phyloP scores from a whole-genome alignment of 768 basidiomycete genomes.

The Austroboletus eburneus region DNA sequence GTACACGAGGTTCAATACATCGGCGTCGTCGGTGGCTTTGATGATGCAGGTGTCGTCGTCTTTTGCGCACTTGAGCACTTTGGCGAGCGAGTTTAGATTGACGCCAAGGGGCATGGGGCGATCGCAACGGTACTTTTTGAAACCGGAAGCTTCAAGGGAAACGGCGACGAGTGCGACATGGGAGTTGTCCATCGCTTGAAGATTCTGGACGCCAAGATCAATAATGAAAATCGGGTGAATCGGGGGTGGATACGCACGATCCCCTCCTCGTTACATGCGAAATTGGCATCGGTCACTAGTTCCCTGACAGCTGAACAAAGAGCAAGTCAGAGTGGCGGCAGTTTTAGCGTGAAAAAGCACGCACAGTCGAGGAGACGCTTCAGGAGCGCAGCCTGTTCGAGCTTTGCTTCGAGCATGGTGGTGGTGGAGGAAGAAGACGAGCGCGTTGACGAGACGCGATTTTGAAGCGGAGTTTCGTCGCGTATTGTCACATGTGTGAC shows the following conservation, averaged over 20 bases:
- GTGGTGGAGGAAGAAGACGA: background rate
- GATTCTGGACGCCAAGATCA: slow-evolving; percentile 40
- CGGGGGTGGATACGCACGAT: slow-evolving; percentile 48
- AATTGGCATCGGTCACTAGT: slow-evolving; percentile 95
- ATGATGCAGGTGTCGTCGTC: slow-evolving; percentile 91
- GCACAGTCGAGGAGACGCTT: slow-evolving; percentile 92
- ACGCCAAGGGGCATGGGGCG: slow-evolving; percentile 89
- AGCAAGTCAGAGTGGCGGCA: background rate
- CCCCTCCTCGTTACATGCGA: slow-evolving; percentile 94
- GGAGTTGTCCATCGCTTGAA: slow-evolving; percentile 99
- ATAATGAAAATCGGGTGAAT: background rate
- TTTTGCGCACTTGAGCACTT: slow-evolving; percentile 95
- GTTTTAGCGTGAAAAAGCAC: slow-evolving; percentile 18
- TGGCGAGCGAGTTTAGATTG: slow-evolving; percentile 83
- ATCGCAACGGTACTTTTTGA: slow-evolving; percentile 90
- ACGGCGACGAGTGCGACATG: slow-evolving; percentile 97
- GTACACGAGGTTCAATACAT: slow-evolving; percentile 83
- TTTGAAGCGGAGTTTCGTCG: slow-evolving; percentile 34
- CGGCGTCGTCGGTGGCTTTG: slow-evolving; percentile 88
- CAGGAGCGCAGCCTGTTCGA: slow-evolving; percentile 80
- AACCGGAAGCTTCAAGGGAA: slow-evolving; percentile 71
- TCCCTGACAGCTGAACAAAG: slow-evolving; percentile 83
- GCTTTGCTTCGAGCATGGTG: slow-evolving; percentile 85
- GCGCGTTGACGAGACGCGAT: slow-evolving; percentile 30
- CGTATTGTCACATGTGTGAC: slow-evolving; percentile 26